Base-by-base conservation (phyloP, 768 basidiomycete species). In the Lyophyllum semitale region DNA sequence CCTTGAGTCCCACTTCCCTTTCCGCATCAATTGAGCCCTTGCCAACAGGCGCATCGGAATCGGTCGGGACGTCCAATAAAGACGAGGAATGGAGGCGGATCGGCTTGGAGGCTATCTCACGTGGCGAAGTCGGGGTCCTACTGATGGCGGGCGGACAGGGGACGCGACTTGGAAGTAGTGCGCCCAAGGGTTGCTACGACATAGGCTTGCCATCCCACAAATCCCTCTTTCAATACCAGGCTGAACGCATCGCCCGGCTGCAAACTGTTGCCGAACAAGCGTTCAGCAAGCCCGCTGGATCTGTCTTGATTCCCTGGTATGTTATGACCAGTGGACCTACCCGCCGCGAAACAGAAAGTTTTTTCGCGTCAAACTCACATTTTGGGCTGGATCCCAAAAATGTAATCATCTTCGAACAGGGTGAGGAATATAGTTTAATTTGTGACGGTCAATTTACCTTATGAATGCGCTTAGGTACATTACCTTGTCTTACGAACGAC, bases 261-360 rank as follows among this genome's bases (percentile, higher is more conserved):
- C 91, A 96, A 72, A 75, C 75, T 29, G 69, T 96, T 49, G 94
- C 93, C 0, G 87, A 84, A 68, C 67, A 79, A 33, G 75, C 82
- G 57, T 68, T 63, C 46, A 67, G 71, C 35, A 85, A 85, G 63
- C 72, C 81, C 15, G 67, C 73, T 17, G 84, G 82, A 46, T 82
- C 84, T 1, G 90, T 93, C 50, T 70, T 84, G 49, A 84, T 98
- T 53, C 92, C 93, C 33, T 98, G 97, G 97, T 98, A 98, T 75
- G 86, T 99, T 66, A 99, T 99, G 97, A 98, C 96, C 53, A 95
- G 92, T 67, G 95, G 95, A 22, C 97, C 96, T 35, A 99, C 97
- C 32, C 84, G 94, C 60, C 77, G 73, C 37, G 90, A 88, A 32
- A 98, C 97, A 22, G 91, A 93, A 70, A 75, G 74, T 25, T 98